Conservation (phyloP, 345 rosid genomes). For the Gossypium herbaceum region DNA sequence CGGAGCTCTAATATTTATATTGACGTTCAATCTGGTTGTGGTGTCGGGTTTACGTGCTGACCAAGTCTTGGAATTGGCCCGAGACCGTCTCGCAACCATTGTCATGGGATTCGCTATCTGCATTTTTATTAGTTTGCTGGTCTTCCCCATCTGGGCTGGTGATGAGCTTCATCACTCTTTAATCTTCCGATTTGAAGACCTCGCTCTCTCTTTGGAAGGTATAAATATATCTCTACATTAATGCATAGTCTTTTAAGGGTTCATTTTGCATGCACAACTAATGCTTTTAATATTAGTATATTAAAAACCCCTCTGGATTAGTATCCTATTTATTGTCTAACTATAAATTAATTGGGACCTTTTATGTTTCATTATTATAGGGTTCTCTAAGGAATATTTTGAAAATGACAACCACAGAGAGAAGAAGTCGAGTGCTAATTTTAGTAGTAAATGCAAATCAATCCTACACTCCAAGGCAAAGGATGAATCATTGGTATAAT, state of each 20-base stretch:
- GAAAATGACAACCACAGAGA: constrained; percentile 23
- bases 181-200: constrained; percentile 47
- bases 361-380: constrained; percentile 25
- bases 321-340: no score
- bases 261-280: no score
- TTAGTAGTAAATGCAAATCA: constrained; percentile 34
- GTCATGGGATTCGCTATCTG: constrained; percentile 62
- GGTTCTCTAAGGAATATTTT: constrained; percentile 44
- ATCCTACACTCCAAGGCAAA: constrained; percentile 48
- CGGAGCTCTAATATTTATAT: constrained; percentile 65
- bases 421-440: constrained; percentile 16
- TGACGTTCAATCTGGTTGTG: constrained; percentile 72
- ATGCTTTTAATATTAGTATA: background rate
- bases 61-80: constrained; percentile 47
- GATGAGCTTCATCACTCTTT: constrained; percentile 73
- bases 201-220: constrained; percentile 71
- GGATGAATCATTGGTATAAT: constrained; percentile 61
- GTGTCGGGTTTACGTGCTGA: constrained; percentile 64
- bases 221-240: background rate
- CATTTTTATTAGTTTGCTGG: constrained; percentile 48
- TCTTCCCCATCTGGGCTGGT: constrained; percentile 85
- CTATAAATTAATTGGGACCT: no score
- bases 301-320: no score
- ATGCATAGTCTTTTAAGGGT: background rate
- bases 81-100: constrained; percentile 61